phyloP scores from a whole-genome alignment of 2,329 filamentous ascomycete genomes.

The Botryotinia convoluta region DNA sequence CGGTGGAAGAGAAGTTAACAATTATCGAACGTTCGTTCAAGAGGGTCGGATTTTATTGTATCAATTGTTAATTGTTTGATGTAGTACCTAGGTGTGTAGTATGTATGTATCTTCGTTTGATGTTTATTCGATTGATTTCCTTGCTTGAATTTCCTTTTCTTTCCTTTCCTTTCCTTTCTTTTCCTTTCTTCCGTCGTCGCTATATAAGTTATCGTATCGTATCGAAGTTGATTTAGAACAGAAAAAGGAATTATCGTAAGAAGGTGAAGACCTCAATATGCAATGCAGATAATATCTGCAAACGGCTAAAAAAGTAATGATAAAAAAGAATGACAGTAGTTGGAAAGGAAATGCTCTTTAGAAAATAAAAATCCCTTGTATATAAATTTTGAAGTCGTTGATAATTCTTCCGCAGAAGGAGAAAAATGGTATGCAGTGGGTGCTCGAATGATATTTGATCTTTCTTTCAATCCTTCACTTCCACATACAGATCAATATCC shows the following conservation, averaged over 20 bases:
- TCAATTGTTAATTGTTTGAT: background rate
- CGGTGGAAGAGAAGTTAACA: background rate
- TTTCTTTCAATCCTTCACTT: background rate
- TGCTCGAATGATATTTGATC: constrained; percentile 1
- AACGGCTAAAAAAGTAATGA: background rate
- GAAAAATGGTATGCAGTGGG: background rate
- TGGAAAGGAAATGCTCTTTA: background rate
- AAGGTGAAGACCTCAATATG: background rate
- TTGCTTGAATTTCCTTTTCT: background rate
- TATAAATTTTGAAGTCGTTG: constrained; percentile 4
- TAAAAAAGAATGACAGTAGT: constrained; percentile 19
- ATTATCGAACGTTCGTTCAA: background rate
- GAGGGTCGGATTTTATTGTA: background rate
- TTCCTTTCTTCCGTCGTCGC: background rate
- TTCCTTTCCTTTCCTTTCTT: background rate
- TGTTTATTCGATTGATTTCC: background rate
- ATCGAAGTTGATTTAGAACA: background rate
- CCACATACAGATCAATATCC: background rate
- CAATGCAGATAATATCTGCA: background rate
- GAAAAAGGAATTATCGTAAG: background rate
- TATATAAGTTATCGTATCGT: background rate
- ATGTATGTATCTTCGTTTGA: background rate
- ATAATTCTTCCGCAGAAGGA: background rate
- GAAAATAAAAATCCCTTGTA: background rate
- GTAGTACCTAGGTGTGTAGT: background rate